A percentile compares a stretch with the other conserved stretches of the same genome.
phyloP scores from a whole-genome alignment of 2,329 filamentous ascomycete species.

The Davidsoniella eucalypti region DNA sequence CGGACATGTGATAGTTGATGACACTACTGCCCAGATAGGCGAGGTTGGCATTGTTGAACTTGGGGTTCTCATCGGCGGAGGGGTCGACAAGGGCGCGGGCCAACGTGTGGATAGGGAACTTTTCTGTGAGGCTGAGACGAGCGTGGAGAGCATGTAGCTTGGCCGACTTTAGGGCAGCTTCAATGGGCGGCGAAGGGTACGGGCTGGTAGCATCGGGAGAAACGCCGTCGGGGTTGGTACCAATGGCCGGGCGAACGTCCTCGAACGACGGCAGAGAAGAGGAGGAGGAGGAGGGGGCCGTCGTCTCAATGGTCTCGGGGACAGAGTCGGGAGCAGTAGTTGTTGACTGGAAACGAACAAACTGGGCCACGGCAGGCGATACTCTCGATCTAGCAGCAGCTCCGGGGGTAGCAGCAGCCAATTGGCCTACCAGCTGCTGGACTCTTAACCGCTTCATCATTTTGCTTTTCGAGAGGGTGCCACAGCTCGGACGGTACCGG shows the following conservation, averaged over 20 bases:
- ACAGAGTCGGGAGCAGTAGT: conserved; percentile 15
- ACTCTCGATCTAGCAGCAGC: conserved; percentile 3
- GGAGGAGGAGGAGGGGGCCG: conserved; percentile 14
- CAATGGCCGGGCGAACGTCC: conserved; percentile 13
- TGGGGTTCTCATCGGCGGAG: conserved; percentile 61
- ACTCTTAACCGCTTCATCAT: conserved; percentile 14
- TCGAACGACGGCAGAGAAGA: conserved; percentile 10
- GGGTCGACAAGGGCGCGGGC: conserved; percentile 72
- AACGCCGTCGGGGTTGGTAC: conserved; percentile 19
- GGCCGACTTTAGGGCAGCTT: conserved; percentile 53
- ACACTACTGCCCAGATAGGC: conserved; percentile 67
- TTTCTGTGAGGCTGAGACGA: conserved; percentile 64
- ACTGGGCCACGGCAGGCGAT: conserved; percentile 5
- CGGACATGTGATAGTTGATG: conserved; percentile 74
- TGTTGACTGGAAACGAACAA: conserved; percentile 21
- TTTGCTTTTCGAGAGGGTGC: conserved; percentile 2
- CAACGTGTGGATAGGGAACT: conserved; percentile 71
- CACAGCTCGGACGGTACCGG: background rate
- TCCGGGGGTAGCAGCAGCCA: conserved; percentile 11
- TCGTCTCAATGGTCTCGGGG: conserved; percentile 16
- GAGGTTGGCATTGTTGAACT: conserved; percentile 80
- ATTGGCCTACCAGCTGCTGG: conserved; percentile 11
- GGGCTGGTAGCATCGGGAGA: conserved; percentile 21
- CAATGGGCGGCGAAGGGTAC: conserved; percentile 56
- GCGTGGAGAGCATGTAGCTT: conserved; percentile 89